phyloP scores from a whole-genome alignment of 2,329 filamentous ascomycete genomes.

The Lachnellula subtilissima region DNA sequence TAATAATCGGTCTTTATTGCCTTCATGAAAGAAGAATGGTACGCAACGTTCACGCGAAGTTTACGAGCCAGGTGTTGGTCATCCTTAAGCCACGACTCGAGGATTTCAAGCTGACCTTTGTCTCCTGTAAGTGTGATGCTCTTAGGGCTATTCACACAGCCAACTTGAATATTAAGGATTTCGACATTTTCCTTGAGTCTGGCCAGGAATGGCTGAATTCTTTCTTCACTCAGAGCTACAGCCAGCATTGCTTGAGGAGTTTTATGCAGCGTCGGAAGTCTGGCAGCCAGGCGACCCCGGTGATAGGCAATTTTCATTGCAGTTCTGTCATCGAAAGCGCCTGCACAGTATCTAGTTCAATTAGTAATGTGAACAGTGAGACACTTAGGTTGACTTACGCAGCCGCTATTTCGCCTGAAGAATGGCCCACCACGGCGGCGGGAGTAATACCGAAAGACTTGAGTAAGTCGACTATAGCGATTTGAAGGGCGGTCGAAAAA shows the following conservation, averaged over 20 bases:
- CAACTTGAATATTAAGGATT: constrained; percentile 24
- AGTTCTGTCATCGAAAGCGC: constrained; percentile 14
- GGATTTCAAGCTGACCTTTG: not conserved
- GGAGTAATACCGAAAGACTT: constrained; percentile 13
- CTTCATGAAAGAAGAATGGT: constrained; percentile 35
- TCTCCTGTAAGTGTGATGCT: constrained; percentile 22
- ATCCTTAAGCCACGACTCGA: constrained; percentile 4
- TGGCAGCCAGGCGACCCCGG: constrained; percentile 10
- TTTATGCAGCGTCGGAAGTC: constrained; percentile 4
- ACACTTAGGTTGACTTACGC: constrained; percentile 13
- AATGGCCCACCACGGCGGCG: constrained; percentile 25
- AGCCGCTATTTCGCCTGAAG: constrained; percentile 33
- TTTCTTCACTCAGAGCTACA: constrained; percentile 34
- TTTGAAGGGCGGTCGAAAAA: constrained; percentile 20
- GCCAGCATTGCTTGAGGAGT: constrained; percentile 48
- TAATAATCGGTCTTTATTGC: constrained; percentile 24
- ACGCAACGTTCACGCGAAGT: constrained; percentile 36
- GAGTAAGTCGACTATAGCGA: constrained; percentile 22
- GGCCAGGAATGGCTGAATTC: not conserved
- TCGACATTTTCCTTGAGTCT: constrained; percentile 15
- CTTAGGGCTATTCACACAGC: constrained; percentile 28
- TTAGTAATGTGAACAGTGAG: not conserved
- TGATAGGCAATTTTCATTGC: constrained; percentile 11
- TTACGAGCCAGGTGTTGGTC: constrained; percentile 28
- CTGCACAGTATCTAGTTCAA: constrained; percentile 20